Evolutionary conservation across 2,329 filamentous ascomycete species (phyloP), one percentile per base, ranked within the genome.

Genomic region (Paecilomyces dactylethromorphus): DNA sequence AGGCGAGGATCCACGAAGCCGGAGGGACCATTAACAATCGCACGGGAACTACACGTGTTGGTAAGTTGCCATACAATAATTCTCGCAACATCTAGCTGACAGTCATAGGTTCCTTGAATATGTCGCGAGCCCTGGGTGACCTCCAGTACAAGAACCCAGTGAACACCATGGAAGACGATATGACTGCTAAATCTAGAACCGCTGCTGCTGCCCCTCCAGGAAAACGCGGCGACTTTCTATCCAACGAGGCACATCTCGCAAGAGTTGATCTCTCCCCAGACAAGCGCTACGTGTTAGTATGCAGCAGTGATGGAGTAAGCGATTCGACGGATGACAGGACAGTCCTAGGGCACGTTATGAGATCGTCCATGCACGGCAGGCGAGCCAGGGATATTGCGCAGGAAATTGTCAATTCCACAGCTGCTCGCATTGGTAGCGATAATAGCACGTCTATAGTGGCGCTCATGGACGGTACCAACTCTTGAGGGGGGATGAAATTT

Each of bases 71-170:
- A 45, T 6, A 45, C 1, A 5, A 29, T 24, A 7, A 12, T 15
- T 31, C 18, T 18, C 26, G 21, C 10, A 31, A 22, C 22, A 22
- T 13, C 10, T 45, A n/a, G 18, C 13, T 55, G 22, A 54, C 56
- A 12, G 39, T 33, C 29, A 26, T 18, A 71, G 69, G 70, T 29
- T 66, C 68, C 7, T 58, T 74, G 53, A 73, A 74, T 53, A 73
- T 74, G 68, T 74, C 71, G 22, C 70, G 71, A 29, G 71, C 71
- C 22, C 56, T 73, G n/a, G 71, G 71, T 3, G 71, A 73, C 57
- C 62, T 74, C 24, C 71, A 72, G 60, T 74, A 74, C 62, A 74
- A 74, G 56, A 69, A 70, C 50, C 71, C 71, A 22, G 65, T 73
- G 26, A 73, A 72, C 56, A 66, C 57, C 2, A 52, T 64, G 6